phyloP scores from a whole-genome alignment of 305 asterid genomes.

The Rubia balearica region DNA sequence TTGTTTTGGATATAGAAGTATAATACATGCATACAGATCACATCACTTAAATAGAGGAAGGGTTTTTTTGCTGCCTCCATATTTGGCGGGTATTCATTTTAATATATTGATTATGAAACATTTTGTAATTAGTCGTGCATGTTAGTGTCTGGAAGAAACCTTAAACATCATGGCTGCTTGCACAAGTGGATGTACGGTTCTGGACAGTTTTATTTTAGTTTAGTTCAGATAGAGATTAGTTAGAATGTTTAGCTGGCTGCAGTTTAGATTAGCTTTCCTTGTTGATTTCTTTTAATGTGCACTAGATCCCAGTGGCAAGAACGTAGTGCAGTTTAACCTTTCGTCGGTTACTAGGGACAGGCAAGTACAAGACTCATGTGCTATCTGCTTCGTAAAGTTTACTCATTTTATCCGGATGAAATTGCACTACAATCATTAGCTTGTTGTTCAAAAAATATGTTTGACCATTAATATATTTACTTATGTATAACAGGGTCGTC shows the following conservation, averaged over 20 bases:
- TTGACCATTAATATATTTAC: too few relatives aligned
- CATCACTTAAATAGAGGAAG: not conserved
- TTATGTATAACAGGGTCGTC: too few relatives aligned
- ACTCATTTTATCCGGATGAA: too few relatives aligned
- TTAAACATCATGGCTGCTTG: not conserved
- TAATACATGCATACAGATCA: not conserved
- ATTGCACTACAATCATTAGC: too few relatives aligned
- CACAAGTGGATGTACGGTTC: not conserved
- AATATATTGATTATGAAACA: too few relatives aligned
- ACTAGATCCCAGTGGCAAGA: not conserved
- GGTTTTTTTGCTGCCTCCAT: too few relatives aligned
- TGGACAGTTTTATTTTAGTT: not conserved
- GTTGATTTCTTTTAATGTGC: not conserved
- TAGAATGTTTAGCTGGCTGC: not conserved
- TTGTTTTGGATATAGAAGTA: too few relatives aligned
- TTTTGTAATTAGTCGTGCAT: slow-evolving; percentile 12
- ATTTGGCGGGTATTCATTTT: too few relatives aligned
- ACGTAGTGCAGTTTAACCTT: not conserved
- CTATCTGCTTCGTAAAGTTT: too few relatives aligned
- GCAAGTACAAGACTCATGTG: too few relatives aligned
- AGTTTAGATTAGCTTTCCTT: too few relatives aligned
- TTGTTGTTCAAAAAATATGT: too few relatives aligned
- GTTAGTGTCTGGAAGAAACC: not conserved
- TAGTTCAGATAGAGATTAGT: not conserved
- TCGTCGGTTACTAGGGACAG: not conserved